phyloP scores from a whole-genome alignment of 257 asterid species.

The Fraxinus excelsior region DNA sequence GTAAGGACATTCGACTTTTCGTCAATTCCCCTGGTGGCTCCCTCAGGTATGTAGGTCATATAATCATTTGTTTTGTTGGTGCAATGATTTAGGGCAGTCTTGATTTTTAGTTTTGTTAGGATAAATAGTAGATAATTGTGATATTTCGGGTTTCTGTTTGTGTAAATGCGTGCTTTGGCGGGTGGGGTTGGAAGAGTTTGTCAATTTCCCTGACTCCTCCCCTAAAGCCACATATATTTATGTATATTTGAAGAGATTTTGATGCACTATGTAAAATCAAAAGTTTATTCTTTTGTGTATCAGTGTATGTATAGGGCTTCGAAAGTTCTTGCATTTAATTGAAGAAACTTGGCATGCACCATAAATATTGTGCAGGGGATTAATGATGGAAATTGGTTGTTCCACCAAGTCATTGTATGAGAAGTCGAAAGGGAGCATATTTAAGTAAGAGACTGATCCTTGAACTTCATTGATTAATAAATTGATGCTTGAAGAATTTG shows the following conservation, averaged over 20 bases:
- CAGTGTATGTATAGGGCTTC: not conserved
- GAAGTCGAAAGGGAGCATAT: not conserved
- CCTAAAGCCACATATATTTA: not conserved
- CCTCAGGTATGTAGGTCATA: slow-evolving; percentile 52
- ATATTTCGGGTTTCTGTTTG: not conserved
- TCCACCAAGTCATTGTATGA: not conserved
- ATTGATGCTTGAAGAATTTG: not conserved
- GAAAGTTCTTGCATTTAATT: not conserved
- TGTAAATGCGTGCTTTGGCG: not conserved
- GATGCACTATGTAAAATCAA: not conserved
- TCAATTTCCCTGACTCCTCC: not conserved
- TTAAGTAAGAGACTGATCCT: not conserved
- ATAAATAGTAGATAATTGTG: not conserved
- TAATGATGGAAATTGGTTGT: not conserved
- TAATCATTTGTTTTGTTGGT: slow-evolving; percentile 3
- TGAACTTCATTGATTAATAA: not conserved
- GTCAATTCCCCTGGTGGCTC: slow-evolving; percentile 94
- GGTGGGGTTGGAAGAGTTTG: not conserved
- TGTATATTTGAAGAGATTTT: not conserved
- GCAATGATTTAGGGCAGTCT: not conserved
- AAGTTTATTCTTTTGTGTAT: not conserved
- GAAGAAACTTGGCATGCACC: not conserved
- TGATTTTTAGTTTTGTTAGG: not conserved
- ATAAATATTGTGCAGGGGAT: not conserved
- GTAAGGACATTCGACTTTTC: slow-evolving; percentile 81